Conservation (phyloP, 176 grass and related monocot species). For the Carex scoparia region DNA sequence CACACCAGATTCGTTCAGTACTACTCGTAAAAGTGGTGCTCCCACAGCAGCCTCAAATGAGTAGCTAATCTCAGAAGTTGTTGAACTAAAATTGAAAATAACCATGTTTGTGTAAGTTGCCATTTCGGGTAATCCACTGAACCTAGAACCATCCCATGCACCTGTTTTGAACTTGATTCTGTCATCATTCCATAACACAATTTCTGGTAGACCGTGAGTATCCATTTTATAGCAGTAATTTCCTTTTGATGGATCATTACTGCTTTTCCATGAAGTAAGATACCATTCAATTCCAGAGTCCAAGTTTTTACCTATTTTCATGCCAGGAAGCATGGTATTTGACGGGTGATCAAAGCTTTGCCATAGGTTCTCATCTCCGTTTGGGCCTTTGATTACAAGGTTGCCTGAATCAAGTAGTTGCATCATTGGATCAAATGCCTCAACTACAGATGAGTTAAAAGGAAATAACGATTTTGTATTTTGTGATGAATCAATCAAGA, state of each 20-base stretch:
- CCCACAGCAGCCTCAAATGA: constrained; percentile 8
- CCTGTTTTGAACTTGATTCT: constrained; percentile 36
- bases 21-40: constrained; percentile 23
- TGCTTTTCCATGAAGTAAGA: constrained; percentile 22
- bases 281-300: background rate
- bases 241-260: constrained; percentile 12
- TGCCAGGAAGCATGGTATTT: constrained; percentile 39
- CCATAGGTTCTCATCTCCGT: constrained; percentile 19
- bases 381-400: constrained; percentile 31
- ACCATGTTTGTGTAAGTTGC: background rate
- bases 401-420: constrained; percentile 49
- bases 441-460: background rate
- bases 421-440: background rate
- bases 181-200: constrained; percentile 15
- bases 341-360: constrained; percentile 56
- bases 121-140: constrained; percentile 32
- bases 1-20: constrained; percentile 36
- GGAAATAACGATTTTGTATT: background rate
- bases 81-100: background rate
- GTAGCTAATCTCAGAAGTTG: constrained; percentile 30
- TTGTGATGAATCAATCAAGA: background rate
- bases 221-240: constrained; percentile 16
- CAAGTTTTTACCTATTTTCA: constrained; percentile 20
- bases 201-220: constrained; percentile 29
- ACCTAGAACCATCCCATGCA: constrained; percentile 29